Evolutionary conservation across 305 asterid species (phyloP).

Genomic region (Rubia occidens): DNA sequence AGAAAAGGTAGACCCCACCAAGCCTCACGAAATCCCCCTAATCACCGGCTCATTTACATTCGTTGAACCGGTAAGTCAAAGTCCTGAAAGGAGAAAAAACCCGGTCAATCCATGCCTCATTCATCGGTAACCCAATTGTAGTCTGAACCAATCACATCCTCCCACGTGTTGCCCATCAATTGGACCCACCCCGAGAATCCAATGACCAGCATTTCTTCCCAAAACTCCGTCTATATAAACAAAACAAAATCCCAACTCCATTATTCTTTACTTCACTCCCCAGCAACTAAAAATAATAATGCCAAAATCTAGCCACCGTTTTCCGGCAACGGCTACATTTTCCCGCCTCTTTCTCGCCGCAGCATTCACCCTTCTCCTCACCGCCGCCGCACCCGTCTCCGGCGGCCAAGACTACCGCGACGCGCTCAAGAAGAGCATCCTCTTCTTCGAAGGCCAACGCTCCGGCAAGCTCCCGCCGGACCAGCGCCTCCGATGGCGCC

Average conservation of each 20-base stretch:
- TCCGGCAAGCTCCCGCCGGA: slow-evolving; percentile 73
- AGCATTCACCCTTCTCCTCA: slow-evolving; percentile 12
- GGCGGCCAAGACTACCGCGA: slow-evolving; percentile 56
- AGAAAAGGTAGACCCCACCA: background rate
- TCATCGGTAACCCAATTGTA: slow-evolving; percentile 24
- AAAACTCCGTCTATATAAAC: slow-evolving; percentile 14
- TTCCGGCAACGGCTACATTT: slow-evolving; percentile 24
- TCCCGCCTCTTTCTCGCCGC: slow-evolving; percentile 24
- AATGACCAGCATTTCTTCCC: slow-evolving; percentile 23
- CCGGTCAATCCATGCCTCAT: slow-evolving; percentile 31
- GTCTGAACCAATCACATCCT: slow-evolving; percentile 17
- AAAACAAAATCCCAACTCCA: background rate
- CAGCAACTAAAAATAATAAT: slow-evolving; percentile 19
- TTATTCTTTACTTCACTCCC: slow-evolving; percentile 25
- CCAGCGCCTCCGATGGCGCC: slow-evolving; percentile 73
- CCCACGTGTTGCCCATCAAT: slow-evolving; percentile 29
- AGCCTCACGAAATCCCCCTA: background rate
- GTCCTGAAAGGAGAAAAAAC: background rate
- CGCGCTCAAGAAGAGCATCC: slow-evolving; percentile 71
- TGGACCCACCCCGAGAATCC: slow-evolving; percentile 41
- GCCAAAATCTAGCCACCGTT: slow-evolving; percentile 35
- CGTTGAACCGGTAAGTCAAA: slow-evolving; percentile 24
- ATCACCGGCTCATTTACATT: slow-evolving; percentile 10
- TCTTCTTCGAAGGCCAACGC: slow-evolving; percentile 93
- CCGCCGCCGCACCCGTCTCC: slow-evolving; percentile 11